Base-by-base conservation (phyloP, 140 eudicot species). In the Stevia rebaudiana region DNA sequence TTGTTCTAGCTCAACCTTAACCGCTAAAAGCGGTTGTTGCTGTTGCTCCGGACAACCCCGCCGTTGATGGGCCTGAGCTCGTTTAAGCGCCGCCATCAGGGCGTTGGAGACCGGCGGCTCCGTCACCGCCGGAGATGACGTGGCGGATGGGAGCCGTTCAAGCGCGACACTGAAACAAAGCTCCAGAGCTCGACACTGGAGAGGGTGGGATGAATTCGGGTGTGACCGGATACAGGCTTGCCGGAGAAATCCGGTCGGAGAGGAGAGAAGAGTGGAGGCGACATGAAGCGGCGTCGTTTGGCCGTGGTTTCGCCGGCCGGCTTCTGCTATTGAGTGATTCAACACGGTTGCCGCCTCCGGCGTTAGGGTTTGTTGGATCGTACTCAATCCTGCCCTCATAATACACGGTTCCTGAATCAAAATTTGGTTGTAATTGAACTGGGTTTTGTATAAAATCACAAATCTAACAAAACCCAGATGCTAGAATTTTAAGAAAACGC, bases 31-130 rank as follows among this genome's bases (percentile, higher is more conserved):
- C 50, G 98, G 98, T 65, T 92, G 98, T 25, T 92, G 98, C 60
- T 92, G 96, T 77, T 92, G 96, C 68, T 92, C 98, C 1, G 98
- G 98, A 70, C 98, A 88, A 0, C 98, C 98, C 0, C 98, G 86
- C 12, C 97, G 69, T 46, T 92, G 98, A 75, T 92, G 96, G 11
- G 98, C 98, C 46, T 92, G 98, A 0, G 98, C 98, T 59, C 98
- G 82, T 75, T 92, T 92, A 11, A 92, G 77, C 6, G 98, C 98
- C 24, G 98, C 97, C 99, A 88, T 85, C 50, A 94, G 69, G 1
- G 99, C 99, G 67, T 94, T 94, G 0, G 99, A 94, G 17, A 88
- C 70, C 46, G 99, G 95, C 22, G 99, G 99, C 63, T 94, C 99
- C 16, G 47, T 54, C 15, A 62, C 74, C 8, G 81, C 74, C 16